Base-by-base conservation (phyloP, 2,329 filamentous ascomycete species). In the Penicillium paneum region DNA sequence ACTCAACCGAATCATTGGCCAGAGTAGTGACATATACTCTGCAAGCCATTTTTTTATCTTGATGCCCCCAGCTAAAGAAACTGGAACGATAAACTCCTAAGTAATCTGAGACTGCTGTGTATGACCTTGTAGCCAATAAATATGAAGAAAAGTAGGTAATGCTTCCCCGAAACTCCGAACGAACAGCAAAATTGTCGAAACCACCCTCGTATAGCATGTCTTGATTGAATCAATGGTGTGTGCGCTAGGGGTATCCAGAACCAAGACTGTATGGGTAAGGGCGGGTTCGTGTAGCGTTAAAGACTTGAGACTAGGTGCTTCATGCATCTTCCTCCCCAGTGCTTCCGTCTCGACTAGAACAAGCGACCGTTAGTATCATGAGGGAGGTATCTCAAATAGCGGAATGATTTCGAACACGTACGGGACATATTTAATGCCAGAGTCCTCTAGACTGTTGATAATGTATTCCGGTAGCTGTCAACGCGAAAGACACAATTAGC, bases 341-440 rank as follows among this genome's bases (percentile, higher is more conserved):
- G 53, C 74, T 78, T 50, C 77, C 77, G 61, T 79, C 77, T 58
- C 77, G 70, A 55, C 74, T 76, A 40, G 35, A 46, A 47, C 12
- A 31, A 45, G 15, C 32, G 45, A 6, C 11, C 13, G 46, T 65
- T 28, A 63, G 59, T 43, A 55, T 39, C 8, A 7, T 1, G 5
- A 13, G 7, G 34, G 8, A 29, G 11, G 19, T 13, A 29, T 13
- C 3, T 28, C 10, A 19, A n/a, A n/a, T 3, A 1, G 21, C 35
- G 8, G 35, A n/a, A 42, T 12, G 5, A 19, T 21, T 19, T 49
- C 8, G 39, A 41, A 29, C 15, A 71, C 79, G 62, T 70, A 80
- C 77, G 84, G 83, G 40, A 85, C 79, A 63, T 86, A 86, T 67
- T 80, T 81, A 46, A 86, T 75, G 15, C 84, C 84, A 8, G 81